Evolutionary conservation across 345 rosid species (phyloP).

Genomic region (Kandelia obovata): DNA sequence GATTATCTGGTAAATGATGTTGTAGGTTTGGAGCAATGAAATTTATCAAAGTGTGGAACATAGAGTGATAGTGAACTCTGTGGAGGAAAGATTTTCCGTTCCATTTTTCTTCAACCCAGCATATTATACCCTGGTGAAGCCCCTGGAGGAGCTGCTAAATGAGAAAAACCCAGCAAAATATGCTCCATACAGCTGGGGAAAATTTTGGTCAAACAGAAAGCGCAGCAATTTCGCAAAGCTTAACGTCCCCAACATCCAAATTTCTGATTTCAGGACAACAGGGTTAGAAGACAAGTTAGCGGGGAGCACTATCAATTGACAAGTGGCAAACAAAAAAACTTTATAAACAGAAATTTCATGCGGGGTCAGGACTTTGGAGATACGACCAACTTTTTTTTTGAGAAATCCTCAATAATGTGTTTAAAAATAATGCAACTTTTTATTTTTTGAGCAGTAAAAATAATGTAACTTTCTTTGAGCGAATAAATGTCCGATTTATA

Average conservation of each 20-base stretch:
- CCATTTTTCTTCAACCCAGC: conserved; percentile 44
- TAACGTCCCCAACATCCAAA: conserved; percentile 43
- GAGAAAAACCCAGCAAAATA: conserved; percentile 35
- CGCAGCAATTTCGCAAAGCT: conserved; percentile 42
- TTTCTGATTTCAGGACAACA: conserved; percentile 29
- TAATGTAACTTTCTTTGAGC: no score
- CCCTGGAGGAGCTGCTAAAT: conserved; percentile 34
- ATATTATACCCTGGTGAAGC: conserved; percentile 31
- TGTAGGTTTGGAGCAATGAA: conserved; percentile 2
- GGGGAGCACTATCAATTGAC: no score
- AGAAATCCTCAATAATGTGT: not conserved
- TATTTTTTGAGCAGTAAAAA: no score
- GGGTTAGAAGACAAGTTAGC: not conserved
- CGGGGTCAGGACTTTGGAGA: no score
- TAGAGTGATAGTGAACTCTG: conserved; percentile 2
- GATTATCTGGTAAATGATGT: not conserved
- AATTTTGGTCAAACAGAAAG: conserved; percentile 31
- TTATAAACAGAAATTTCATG: no score
- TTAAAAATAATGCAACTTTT: no score
- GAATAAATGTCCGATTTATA: no score
- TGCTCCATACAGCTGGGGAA: conserved; percentile 43
- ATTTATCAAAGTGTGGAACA: not conserved
- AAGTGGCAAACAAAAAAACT: no score
- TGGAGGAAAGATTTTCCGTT: conserved; percentile 46
- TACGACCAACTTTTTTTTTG: not conserved